Evolutionary conservation across 306 rosid genomes (phyloP).

Genomic region (Fagus crenata): DNA sequence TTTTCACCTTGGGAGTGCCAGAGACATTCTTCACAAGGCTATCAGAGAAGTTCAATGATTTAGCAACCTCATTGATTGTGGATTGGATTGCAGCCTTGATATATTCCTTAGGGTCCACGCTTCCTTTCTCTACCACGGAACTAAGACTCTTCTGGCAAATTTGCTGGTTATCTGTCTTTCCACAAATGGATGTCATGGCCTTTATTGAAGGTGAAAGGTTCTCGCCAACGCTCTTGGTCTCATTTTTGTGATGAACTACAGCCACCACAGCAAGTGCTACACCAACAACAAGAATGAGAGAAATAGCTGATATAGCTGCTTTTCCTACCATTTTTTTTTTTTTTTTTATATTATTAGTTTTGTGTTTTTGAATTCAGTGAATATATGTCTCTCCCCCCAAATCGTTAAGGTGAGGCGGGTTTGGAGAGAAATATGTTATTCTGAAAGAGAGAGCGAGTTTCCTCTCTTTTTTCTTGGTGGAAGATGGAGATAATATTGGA

Average conservation of each 20-base stretch:
- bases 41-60: conserved; percentile 52
- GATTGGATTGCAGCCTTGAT: conserved; percentile 40
- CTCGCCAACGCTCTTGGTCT: neutral
- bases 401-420: neutral
- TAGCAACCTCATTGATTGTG: conserved; percentile 35
- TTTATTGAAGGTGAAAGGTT: conserved; percentile 24
- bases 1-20: conserved; percentile 28
- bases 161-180: conserved; percentile 36
- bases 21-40: conserved; percentile 26
- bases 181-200: conserved; percentile 36
- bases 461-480: neutral
- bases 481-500: neutral
- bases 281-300: conserved; percentile 65
- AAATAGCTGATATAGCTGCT: conserved; percentile 39
- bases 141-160: conserved; percentile 49
- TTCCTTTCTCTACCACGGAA: conserved; percentile 18
- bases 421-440: conserved; percentile 1
- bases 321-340: conserved; percentile 39
- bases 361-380: neutral
- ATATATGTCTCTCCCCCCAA: conserved; percentile 16
- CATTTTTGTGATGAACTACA: conserved; percentile 16
- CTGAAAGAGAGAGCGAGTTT: neutral
- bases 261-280: conserved; percentile 54
- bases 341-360: no score
- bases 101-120: conserved; percentile 44